Evolutionary conservation across 2,329 filamentous ascomycete genomes (phyloP).

Genomic region (Karstenula rhodostoma): DNA sequence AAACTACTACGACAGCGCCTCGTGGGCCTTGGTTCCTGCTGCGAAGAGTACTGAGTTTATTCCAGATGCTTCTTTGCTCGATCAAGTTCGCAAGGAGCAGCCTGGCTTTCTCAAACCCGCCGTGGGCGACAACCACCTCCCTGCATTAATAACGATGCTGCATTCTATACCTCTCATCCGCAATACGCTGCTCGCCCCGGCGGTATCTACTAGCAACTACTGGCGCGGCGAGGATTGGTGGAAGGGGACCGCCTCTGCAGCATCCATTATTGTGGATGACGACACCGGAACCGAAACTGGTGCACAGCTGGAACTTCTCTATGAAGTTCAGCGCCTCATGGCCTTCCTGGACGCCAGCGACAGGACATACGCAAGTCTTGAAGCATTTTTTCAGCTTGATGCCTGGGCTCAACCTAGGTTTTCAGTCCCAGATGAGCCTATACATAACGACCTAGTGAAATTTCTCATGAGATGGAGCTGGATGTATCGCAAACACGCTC

Average conservation of each 20-base stretch:
- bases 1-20: conserved; percentile 60
- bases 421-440: conserved; percentile 23
- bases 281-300: conserved; percentile 38
- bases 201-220: conserved; percentile 58
- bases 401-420: conserved; percentile 35
- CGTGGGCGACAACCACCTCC: conserved; percentile 62
- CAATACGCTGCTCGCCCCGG: conserved; percentile 63
- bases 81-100: conserved; percentile 56
- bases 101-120: conserved; percentile 67
- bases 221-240: conserved; percentile 68
- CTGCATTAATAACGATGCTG: conserved; percentile 67
- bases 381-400: conserved; percentile 58
- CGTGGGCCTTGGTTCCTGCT: conserved; percentile 65
- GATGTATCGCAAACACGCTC: conserved; percentile 53
- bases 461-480: conserved; percentile 61
- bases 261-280: conserved; percentile 60
- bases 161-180: conserved; percentile 67
- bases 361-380: conserved; percentile 66
- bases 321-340: conserved; percentile 68
- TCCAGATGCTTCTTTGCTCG: conserved; percentile 59
- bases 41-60: conserved; percentile 61
- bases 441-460: conserved; percentile 50
- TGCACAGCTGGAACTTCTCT: conserved; percentile 54
- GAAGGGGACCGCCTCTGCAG: conserved; percentile 63
- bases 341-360: conserved; percentile 66